Evolutionary conservation across 805 yeast genomes (phyloP).

Genomic region (Nakazawaea laoshanensis): DNA sequence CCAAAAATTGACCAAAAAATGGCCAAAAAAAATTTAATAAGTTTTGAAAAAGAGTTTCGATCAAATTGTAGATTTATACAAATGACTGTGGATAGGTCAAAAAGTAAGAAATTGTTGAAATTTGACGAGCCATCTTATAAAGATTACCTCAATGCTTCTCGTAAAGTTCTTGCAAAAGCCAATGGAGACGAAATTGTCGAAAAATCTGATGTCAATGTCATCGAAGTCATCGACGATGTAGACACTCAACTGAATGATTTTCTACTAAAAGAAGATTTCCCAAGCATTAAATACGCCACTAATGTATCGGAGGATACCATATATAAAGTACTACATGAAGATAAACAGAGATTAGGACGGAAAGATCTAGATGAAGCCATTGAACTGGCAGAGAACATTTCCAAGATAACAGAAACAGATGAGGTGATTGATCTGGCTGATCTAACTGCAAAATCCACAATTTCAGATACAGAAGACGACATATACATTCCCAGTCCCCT

Average conservation of each 20-base stretch:
- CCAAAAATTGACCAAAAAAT: no score
- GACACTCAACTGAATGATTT: no score
- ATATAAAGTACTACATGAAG: conserved; percentile 1
- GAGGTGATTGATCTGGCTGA: neutral
- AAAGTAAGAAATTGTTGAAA: no score
- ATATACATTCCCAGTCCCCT: neutral
- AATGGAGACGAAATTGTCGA: neutral
- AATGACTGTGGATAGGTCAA: no score
- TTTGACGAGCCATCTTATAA: no score
- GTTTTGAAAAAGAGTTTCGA: no score
- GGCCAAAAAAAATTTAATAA: no score
- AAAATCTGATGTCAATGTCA: neutral
- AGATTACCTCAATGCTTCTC: no score
- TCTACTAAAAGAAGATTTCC: conserved; percentile 6
- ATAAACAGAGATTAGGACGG: neutral
- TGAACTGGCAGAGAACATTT: no score
- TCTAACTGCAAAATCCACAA: no score
- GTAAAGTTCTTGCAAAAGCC: neutral
- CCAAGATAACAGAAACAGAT: neutral
- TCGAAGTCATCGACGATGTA: no score
- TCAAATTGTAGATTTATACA: no score
- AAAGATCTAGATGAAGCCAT: neutral
- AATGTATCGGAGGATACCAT: neutral
- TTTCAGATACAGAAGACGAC: neutral
- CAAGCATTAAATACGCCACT: conserved; percentile 3